A percentile compares a stretch with the other conserved stretches of the same genome.
Evolutionary conservation across 768 basidiomycete genomes (phyloP).

Genomic region (Boletus sp.): DNA sequence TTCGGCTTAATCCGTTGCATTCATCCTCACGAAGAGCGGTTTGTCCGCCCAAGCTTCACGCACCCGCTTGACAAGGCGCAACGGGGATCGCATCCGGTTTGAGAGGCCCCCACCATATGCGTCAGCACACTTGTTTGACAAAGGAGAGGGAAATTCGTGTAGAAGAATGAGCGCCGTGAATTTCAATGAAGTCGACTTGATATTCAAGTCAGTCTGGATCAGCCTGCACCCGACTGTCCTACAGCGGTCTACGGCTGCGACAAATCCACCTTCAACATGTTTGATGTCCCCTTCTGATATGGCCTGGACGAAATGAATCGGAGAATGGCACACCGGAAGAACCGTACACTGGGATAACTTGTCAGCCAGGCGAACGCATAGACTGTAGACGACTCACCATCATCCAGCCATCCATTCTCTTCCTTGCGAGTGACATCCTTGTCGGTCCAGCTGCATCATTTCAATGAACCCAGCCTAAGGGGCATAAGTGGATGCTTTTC

Average conservation of each 20-base stretch:
- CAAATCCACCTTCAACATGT: conserved; percentile 57
- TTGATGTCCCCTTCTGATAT: conserved; percentile 55
- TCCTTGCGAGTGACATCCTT: conserved; percentile 41
- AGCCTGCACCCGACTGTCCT: conserved; percentile 57
- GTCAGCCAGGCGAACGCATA: neutral
- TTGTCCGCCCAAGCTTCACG: conserved; percentile 58
- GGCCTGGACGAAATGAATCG: conserved; percentile 51
- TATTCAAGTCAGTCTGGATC: conserved; percentile 7
- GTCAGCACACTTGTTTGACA: conserved; percentile 72
- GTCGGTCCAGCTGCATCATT: conserved; percentile 33
- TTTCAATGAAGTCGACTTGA: conserved; percentile 67
- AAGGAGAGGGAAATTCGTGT: conserved; percentile 65
- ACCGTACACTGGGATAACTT: conserved; percentile 46
- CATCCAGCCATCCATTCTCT: conserved; percentile 68
- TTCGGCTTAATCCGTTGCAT: conserved; percentile 65
- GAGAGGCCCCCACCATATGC: conserved; percentile 68
- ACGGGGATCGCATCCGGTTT: conserved; percentile 67
- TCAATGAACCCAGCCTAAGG: conserved; percentile 62
- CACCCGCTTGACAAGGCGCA: conserved; percentile 51
- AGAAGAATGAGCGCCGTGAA: conserved; percentile 71
- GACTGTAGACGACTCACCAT: conserved; percentile 38
- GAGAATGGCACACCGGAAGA: conserved; percentile 59
- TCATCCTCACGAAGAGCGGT: conserved; percentile 71
- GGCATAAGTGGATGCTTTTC: conserved; percentile 67
- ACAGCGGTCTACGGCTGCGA: conserved; percentile 49